Evolutionary conservation across 148 eudicot species (phyloP), one percentile per base, ranked within the genome.

Genomic region (Camellia sinensis): DNA sequence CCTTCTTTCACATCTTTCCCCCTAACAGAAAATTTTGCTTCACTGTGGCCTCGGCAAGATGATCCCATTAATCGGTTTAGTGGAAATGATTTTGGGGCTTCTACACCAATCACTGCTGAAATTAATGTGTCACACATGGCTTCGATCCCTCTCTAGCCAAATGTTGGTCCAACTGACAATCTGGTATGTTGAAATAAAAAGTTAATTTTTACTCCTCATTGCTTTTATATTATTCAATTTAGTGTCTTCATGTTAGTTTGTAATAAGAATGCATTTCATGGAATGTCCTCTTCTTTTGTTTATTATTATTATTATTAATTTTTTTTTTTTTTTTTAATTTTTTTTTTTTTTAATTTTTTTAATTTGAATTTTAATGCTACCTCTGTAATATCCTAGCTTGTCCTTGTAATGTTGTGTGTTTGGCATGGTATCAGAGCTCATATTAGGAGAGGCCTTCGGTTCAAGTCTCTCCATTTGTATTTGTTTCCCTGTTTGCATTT

Each of bases 81-180:
- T 69, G 61, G 7, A 56, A 68, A 78, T 76, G 46, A 41, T 65
- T 18, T 72, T 15, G 85, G 81, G 22, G 61, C 79, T 73, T 82
- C 81, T 66, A 18, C 75, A 67, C 79, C 82, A 78, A 59, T 74
- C 44, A 45, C 21, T 29, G 67, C 82, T 79, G 85, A 73, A 66
- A 73, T 46, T 74, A 83, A 59, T 78, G 4, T n/a, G 59, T 50
- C 80, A 40, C 60, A 40, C n/a, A 40, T 63, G 72, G 67, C 69
- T 71, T 22, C 80, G n/a, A 19, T 77, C 50, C 72, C 77, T 29
- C 71, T 53, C 18, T 77, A 62, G 37, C 53, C 4, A 22, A 72
- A 78, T 52, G 77, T 29, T 69, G 80, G 59, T 63, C 76, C 77
- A 60, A 71, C 63, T 61, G 77, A 82, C 29, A 77, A 77, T 53